Conservation (phyloP, 495 filamentous ascomycete genomes). For the Penicillium argentinense region DNA sequence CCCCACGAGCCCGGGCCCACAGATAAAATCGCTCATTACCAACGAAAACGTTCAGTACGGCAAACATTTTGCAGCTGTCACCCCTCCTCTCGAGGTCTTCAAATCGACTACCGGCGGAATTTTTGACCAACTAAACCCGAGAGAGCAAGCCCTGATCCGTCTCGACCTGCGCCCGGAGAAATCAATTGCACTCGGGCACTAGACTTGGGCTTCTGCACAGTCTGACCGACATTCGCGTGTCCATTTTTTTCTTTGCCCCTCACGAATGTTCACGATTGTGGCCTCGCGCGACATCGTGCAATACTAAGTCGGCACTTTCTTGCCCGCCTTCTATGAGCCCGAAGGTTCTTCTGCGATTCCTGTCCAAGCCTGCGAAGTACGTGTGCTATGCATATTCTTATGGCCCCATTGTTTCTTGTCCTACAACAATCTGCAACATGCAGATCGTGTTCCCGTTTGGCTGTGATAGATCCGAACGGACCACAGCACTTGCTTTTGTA, state of each 20-base stretch:
- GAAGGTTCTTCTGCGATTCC: conserved; percentile 88
- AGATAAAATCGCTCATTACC: conserved; percentile 32
- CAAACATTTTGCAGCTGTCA: conserved; percentile 24
- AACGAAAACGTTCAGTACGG: conserved; percentile 17
- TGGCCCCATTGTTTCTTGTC: conserved; percentile 1
- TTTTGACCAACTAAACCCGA: conserved; percentile 2
- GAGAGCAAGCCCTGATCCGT: conserved; percentile 10
- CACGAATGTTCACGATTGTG: conserved; percentile 42
- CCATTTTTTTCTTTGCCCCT: conserved; percentile 8
- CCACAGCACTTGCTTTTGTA: neutral
- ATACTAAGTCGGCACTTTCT: conserved; percentile 34
- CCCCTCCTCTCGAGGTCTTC: conserved; percentile 12
- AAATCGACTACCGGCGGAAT: conserved; percentile 9
- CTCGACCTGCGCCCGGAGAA: conserved; percentile 3
- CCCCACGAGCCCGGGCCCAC: conserved; percentile 31
- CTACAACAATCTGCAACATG: neutral
- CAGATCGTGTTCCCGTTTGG: neutral
- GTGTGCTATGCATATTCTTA: no score
- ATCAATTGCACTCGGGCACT: conserved; percentile 23
- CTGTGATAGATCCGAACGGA: neutral
- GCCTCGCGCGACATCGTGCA: conserved; percentile 39
- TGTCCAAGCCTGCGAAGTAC: conserved; percentile 95
- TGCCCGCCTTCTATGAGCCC: conserved; percentile 76
- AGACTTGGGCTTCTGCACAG: conserved; percentile 18
- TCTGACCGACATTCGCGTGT: conserved; percentile 13